Percentiles rank a stretch among this genome's conserved stretches.
Evolutionary conservation across 106 monocot genomes (phyloP).

Genomic region (Agapanthus africanus): DNA sequence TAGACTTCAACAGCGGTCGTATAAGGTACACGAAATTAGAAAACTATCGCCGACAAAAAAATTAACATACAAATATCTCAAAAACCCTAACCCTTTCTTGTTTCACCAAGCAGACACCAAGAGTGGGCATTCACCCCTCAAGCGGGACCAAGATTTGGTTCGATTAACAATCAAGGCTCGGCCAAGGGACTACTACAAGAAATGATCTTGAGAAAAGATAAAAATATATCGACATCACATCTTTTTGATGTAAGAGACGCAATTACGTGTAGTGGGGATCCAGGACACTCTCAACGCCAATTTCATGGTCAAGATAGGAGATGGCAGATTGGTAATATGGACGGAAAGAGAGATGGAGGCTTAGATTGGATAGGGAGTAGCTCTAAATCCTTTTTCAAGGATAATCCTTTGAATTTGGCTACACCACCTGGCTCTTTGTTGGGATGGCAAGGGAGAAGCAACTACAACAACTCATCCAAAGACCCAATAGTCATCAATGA

Average conservation of each 20-base stretch:
- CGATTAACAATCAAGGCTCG: conserved; percentile 30
- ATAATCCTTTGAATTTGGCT: conserved; percentile 5
- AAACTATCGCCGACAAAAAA: not conserved
- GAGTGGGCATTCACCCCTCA: conserved; percentile 49
- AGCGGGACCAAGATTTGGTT: conserved; percentile 15
- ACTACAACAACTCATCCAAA: too few species aligned
- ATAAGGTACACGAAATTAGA: too few species aligned
- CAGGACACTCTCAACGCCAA: not conserved
- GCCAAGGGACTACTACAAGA: too few species aligned
- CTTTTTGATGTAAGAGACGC: conserved; percentile 55
- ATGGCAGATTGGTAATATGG: not conserved
- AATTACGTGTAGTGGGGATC: conserved; percentile 9
- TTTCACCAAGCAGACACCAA: conserved; percentile 20
- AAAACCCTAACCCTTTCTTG: conserved; percentile 3
- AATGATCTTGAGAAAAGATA: conserved; percentile 42
- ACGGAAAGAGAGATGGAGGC: conserved; percentile 8
- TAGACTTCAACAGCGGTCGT: conserved; percentile 27
- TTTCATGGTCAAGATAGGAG: conserved; percentile 21
- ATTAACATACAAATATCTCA: not conserved
- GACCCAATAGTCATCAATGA: conserved; percentile 23
- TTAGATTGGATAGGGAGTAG: conserved; percentile 25
- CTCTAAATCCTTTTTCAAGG: conserved; percentile 5
- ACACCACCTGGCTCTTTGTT: not conserved
- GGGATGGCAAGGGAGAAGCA: conserved; percentile 7
- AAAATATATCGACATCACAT: conserved; percentile 37